Base-by-base conservation (phyloP, 2,329 filamentous ascomycete genomes). In the Clonostachys rosea region DNA sequence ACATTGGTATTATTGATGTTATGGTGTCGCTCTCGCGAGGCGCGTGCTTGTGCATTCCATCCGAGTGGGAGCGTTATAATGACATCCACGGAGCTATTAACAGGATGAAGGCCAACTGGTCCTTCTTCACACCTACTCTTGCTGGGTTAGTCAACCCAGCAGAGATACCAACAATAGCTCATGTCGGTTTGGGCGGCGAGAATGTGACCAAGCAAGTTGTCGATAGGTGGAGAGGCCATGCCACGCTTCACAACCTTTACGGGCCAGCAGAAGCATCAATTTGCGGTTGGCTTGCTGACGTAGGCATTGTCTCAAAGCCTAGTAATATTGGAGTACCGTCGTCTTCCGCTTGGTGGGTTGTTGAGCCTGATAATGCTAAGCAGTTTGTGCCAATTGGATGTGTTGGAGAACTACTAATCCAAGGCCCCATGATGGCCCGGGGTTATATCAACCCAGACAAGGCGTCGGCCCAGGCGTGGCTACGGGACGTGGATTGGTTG, bases 251-350 rank as follows among this genome's bases (percentile, higher is more conserved):
- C 46, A 69, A 71, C 55, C 64, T 59, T 2, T 74, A 70, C 49
- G 70, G 70, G 1, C 69, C 70, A 14, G 66, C 68, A 7, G 70
- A 73, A 55, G 59, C 59, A 40, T 62, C 63, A 35, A 62, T 71
- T 16, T 46, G 18, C 40, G 41, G 18, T 5, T 34, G 17, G 20
- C 5, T 24, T 14, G 10, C 17, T 36, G 24, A 30, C 10, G 24
- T 45, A 40, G 50, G 47, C 7, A 35, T 24, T 6, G 18, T 13
- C 16, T 47, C 42, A 11, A 47, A 45, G 12, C 47, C 49, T 3
- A 47, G 43, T 9, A 52, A 52, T 34, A 18, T 52, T 18, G 51
- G 51, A 14, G 34, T 24, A 4, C 49, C 51, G 0, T 37, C 49
- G 5, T 49, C 43, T 11, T 49, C 47, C 16, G 47, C 49, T 14